phyloP scores from a whole-genome alignment of 768 basidiomycete genomes.

The Lactarius deliciosus region DNA sequence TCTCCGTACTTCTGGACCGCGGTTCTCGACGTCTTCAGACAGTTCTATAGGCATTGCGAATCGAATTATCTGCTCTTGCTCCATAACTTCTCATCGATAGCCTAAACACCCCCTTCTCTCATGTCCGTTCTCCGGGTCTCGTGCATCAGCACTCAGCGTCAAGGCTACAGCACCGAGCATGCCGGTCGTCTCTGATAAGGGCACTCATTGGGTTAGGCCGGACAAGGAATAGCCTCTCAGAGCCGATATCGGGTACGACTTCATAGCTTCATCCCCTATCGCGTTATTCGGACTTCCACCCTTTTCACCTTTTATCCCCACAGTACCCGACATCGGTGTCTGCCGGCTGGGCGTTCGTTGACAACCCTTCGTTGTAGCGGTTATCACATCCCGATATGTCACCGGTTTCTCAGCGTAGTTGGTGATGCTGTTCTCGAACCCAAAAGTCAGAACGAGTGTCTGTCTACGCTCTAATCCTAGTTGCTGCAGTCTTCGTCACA shows the following conservation, averaged over 20 bases:
- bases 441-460: too few relatives aligned
- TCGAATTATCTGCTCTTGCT: not conserved
- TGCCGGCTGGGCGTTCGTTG: not conserved
- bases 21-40: not conserved
- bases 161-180: not conserved
- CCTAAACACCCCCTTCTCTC: not conserved
- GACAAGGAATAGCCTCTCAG: not conserved
- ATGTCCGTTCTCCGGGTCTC: not conserved
- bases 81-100: not conserved
- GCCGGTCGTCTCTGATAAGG: not conserved
- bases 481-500: not conserved
- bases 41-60: not conserved
- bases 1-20: not conserved
- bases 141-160: not conserved
- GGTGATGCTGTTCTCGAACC: not conserved
- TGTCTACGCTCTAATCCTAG: not conserved
- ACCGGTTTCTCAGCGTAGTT: not conserved
- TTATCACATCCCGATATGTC: not conserved
- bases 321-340: not conserved
- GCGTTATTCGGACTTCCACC: not conserved
- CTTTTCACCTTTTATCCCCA: not conserved
- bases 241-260: not conserved
- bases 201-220: not conserved
- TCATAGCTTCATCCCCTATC: not conserved
- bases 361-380: not conserved